A percentile compares a stretch with the other conserved stretches of the same genome.
phyloP scores from a whole-genome alignment of 208 protist genomes.

The Porcisia hertigi region DNA sequence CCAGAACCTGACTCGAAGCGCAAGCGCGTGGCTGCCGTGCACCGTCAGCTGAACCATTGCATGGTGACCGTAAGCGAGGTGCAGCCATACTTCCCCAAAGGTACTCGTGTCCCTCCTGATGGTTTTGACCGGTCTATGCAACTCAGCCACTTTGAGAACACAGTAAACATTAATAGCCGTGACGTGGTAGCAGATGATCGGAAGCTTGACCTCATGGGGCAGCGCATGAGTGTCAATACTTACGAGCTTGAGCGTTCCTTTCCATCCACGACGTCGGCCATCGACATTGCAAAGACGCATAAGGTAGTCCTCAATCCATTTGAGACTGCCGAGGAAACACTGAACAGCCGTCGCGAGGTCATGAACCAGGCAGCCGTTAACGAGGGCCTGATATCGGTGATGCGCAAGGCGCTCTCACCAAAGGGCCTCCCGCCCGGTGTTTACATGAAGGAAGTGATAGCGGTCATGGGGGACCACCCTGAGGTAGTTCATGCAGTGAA shows the following conservation, averaged over 20 bases:
- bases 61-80: constrained; percentile 80
- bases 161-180: constrained; percentile 38
- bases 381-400: constrained; percentile 48
- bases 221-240: constrained; percentile 69
- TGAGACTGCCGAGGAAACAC: constrained; percentile 69
- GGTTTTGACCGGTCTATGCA: constrained; percentile 76
- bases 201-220: constrained; percentile 61
- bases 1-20: constrained; percentile 68
- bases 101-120: constrained; percentile 41
- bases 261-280: constrained; percentile 78
- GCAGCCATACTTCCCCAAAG: constrained; percentile 67
- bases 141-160: constrained; percentile 65
- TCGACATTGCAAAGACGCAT: constrained; percentile 59
- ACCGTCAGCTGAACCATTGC: constrained; percentile 74
- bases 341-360: constrained; percentile 55
- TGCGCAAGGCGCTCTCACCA: constrained; percentile 69
- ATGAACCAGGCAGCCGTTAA: constrained; percentile 55
- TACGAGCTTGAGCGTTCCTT: constrained; percentile 83
- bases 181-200: constrained; percentile 23
- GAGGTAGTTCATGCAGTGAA: constrained; percentile 62
- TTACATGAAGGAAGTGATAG: constrained; percentile 87
- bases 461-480: constrained; percentile 51
- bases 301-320: constrained; percentile 63
- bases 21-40: constrained; percentile 55
- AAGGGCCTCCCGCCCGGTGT: constrained; percentile 66